A percentile compares a stretch with the other conserved stretches of the same genome.
These are phyloP conservation scores for Aspergillus piperis DNA, from an alignment of 2,329 filamentous ascomycete species.

Conservation along the genomic window DNA sequence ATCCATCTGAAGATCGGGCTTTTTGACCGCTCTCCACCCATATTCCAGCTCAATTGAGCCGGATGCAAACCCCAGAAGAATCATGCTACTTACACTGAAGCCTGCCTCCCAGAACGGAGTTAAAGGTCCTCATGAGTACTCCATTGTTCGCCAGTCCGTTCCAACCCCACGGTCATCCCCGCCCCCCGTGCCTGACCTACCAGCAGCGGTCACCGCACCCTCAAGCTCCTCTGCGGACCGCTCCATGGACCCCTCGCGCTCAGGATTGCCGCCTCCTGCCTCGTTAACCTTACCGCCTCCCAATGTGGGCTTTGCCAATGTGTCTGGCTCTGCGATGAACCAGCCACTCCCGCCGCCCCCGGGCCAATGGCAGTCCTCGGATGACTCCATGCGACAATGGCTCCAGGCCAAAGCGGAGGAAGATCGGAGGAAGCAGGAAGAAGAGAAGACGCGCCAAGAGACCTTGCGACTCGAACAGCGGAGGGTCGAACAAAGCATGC, in stretches of 20 bases:
- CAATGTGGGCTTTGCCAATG: constrained; percentile 26
- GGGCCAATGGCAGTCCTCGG: constrained; percentile 65
- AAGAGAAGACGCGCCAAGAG: constrained; percentile 67
- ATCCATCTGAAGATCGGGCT: not conserved
- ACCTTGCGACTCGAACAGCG: constrained; percentile 69
- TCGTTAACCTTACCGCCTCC: constrained; percentile 61
- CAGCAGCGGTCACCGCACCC: constrained; percentile 31
- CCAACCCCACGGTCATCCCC: constrained; percentile 42
- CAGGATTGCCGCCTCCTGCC: constrained; percentile 68
- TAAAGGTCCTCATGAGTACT: constrained; percentile 53
- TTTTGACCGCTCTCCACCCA: not conserved
- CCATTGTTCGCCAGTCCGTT: constrained; percentile 44
- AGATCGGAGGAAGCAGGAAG: constrained; percentile 65
- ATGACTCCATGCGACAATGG: constrained; percentile 73
- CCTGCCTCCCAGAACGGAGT: constrained; percentile 50
- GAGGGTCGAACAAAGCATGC: constrained; percentile 70
- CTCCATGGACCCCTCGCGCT: constrained; percentile 68
- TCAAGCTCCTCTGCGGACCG: constrained; percentile 48
- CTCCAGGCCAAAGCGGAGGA: constrained; percentile 71
- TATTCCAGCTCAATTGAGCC: not conserved
- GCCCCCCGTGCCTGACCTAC: constrained; percentile 35
- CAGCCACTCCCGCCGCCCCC: constrained; percentile 63
- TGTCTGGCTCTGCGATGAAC: constrained; percentile 49
- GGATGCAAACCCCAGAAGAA: not conserved
- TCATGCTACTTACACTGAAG: constrained; percentile 56